phyloP scores from a whole-genome alignment of 164 flowering plant genomes.

The Aristolochia fimbriata region DNA sequence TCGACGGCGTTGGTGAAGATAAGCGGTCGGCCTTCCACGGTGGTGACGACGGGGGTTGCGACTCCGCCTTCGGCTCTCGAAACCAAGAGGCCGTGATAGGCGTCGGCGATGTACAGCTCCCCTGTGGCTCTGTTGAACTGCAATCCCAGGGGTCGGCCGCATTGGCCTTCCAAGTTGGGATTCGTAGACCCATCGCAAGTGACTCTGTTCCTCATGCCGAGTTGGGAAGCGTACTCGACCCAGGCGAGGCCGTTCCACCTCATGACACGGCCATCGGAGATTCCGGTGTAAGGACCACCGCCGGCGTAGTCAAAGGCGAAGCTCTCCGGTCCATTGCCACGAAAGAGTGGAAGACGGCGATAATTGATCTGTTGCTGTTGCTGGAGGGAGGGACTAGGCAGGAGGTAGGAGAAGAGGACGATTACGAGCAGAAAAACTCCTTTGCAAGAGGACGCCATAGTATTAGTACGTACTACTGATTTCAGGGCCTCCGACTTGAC shows the following conservation, averaged over 20 bases:
- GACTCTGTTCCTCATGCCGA: too few species aligned
- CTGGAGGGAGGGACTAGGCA: too few species aligned
- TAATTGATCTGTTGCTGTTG: too few species aligned
- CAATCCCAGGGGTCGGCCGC: neutral
- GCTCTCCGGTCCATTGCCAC: slow-evolving; percentile 59
- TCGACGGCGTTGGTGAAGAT: neutral
- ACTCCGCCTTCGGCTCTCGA: neutral
- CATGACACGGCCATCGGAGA: slow-evolving; percentile 67
- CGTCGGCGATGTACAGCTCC: neutral
- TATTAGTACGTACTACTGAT: too few species aligned
- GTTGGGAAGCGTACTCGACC: slow-evolving; percentile 2
- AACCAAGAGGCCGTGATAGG: neutral
- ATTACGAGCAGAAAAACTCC: too few species aligned
- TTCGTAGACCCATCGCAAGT: neutral
- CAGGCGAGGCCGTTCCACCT: slow-evolving; percentile 3
- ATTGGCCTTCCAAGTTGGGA: neutral
- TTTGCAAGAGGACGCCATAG: too few species aligned
- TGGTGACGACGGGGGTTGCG: neutral
- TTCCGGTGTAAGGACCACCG: slow-evolving; percentile 82
- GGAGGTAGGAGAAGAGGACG: too few species aligned
- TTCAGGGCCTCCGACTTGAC: too few species aligned
- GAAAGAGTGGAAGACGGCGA: neutral
- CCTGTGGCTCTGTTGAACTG: neutral
- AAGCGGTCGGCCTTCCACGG: neutral
- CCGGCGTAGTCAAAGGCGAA: slow-evolving; percentile 67